phyloP scores from a whole-genome alignment of 768 basidiomycete species.

The Tricholoma sp. region DNA sequence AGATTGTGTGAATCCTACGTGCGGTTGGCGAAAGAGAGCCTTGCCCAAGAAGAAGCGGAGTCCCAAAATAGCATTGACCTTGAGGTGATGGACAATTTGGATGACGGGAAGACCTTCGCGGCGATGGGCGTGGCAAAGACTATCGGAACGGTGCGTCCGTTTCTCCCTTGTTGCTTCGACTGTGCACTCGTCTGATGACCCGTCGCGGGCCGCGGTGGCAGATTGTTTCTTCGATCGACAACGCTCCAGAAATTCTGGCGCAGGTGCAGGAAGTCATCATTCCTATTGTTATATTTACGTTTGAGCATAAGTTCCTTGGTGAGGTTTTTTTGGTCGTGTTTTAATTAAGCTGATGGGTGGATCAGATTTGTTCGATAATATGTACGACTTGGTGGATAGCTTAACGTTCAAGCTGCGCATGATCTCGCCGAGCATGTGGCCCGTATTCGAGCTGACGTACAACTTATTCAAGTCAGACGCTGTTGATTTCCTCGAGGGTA shows the following conservation, averaged over 20 bases:
- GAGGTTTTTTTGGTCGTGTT: slow-evolving; percentile 14
- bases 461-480: slow-evolving; percentile 79
- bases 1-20: slow-evolving; percentile 80
- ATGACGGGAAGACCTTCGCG: slow-evolving; percentile 83
- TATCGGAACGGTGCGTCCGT: slow-evolving; percentile 61
- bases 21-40: slow-evolving; percentile 68
- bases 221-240: slow-evolving; percentile 74
- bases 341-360: neutral
- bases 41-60: slow-evolving; percentile 49
- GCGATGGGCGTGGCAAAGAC: slow-evolving; percentile 88
- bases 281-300: slow-evolving; percentile 70
- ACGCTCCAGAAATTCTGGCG: slow-evolving; percentile 65
- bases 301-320: slow-evolving; percentile 78
- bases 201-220: slow-evolving; percentile 19
- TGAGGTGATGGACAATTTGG: slow-evolving; percentile 52
- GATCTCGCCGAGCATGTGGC: slow-evolving; percentile 84
- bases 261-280: slow-evolving; percentile 81
- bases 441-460: slow-evolving; percentile 79
- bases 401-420: slow-evolving; percentile 76
- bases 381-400: slow-evolving; percentile 81
- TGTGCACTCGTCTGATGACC: neutral
- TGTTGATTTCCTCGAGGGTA: slow-evolving; percentile 83
- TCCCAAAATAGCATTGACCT: slow-evolving; percentile 42
- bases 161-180: neutral
- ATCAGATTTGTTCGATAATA: slow-evolving; percentile 79